Base-by-base conservation (phyloP, 192 early-diverging fungal genomes). In the Hyaloraphidium curvatum region DNA sequence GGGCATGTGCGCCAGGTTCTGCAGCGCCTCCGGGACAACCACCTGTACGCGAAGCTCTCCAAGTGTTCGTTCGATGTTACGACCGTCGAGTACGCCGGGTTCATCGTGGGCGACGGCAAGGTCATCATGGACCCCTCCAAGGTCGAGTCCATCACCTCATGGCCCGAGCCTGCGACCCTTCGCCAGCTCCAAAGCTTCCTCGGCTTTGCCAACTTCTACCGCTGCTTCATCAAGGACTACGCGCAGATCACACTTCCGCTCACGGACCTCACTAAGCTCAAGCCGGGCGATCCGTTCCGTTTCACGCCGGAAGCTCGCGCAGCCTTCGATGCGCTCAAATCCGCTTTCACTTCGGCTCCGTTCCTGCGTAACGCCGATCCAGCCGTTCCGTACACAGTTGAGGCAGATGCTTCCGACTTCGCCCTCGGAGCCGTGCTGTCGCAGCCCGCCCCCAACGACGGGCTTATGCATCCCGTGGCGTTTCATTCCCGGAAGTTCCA, bases 381-480 rank as follows among this genome's bases (percentile, higher is more conserved):
- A 11, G 4, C 40, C 0, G 60, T 60, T 14, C 51, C 55, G 0
- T 62, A 39, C 31, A n/a, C 48, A 0, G 28, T 74, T 0, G 58
- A 63, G 21, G 30, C 62, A 0, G 67, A 74, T 22, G 67, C 61
- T 0, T 71, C 64, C 0, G 61, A 66, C 4, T 54, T 51, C 17
- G 69, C 43, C 3, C 19, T 71, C 0, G 69, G 61, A 0, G 65
- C 58, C 0, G 53, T 71, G 1, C 54, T 62, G 26, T 59, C 54
- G 17, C 70, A 72, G n/a, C n/a, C n/a, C n/a, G n/a, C n/a, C n/a
- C n/a, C n/a, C n/a, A n/a, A n/a, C n/a, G n/a, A n/a, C n/a, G n/a
- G n/a, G n/a, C n/a, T n/a, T n/a, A n/a, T 68, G 7, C 67, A 66
- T 19, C 66, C 65, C 7, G 29, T 68, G 13, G 63, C 66, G 0